Conservation (phyloP, 75 land plant genomes). For the Pinus tabuliformis region DNA sequence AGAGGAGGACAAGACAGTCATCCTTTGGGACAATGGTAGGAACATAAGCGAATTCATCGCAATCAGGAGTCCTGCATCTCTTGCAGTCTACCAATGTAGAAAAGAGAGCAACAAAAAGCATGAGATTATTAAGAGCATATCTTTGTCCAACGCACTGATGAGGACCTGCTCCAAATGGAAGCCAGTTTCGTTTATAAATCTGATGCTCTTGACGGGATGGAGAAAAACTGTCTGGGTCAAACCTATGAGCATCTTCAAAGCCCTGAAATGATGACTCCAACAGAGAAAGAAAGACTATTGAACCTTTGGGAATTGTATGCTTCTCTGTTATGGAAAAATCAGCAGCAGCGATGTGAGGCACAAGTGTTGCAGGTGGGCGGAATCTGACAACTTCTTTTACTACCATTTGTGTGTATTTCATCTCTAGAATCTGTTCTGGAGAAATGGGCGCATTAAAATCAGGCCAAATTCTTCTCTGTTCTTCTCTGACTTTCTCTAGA, state of each 20-base stretch:
- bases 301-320: constrained; percentile 74
- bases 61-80: constrained; percentile 27
- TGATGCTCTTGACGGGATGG: constrained; percentile 59
- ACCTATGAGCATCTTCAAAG: constrained; percentile 70
- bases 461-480: constrained; percentile 11
- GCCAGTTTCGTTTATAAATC: constrained; percentile 60
- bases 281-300: constrained; percentile 78
- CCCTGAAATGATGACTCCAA: constrained; percentile 24
- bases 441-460: constrained; percentile 16
- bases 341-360: constrained; percentile 74
- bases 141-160: constrained; percentile 91
- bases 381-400: constrained; percentile 21
- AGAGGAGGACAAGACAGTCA: constrained; percentile 36
- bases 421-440: constrained; percentile 48
- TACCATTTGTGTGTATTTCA: constrained; percentile 71
- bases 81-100: too few relatives aligned
- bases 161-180: constrained; percentile 82
- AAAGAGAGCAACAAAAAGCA: constrained; percentile 73
- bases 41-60: constrained; percentile 68
- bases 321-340: constrained; percentile 66
- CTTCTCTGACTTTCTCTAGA: not conserved
- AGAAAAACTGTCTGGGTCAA: constrained; percentile 92
- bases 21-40: constrained; percentile 65
- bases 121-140: constrained; percentile 47
- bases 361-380: constrained; percentile 83